Evolutionary conservation across 139 green algal species (phyloP), one percentile per base, ranked within the genome.

Genomic region (Astrephomene gubernaculifera): DNA sequence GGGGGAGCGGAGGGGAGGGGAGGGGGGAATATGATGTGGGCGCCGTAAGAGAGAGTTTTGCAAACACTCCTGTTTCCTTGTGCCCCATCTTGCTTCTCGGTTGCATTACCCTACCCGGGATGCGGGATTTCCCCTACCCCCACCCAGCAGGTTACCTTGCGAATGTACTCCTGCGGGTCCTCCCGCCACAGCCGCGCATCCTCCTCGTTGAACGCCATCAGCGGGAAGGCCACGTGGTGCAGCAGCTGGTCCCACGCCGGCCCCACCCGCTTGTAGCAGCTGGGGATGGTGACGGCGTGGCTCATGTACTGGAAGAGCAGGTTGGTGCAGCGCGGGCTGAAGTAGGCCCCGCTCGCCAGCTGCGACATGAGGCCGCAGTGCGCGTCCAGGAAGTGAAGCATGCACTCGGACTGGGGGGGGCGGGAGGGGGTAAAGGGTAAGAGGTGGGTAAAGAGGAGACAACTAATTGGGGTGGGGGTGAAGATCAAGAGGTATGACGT

Each of bases 81-180:
- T n/a, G n/a, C n/a, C n/a, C n/a, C n/a, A n/a, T n/a, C n/a, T n/a
- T n/a, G n/a, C n/a, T n/a, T n/a, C n/a, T n/a, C n/a, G n/a, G n/a
- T n/a, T n/a, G n/a, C n/a, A n/a, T n/a, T n/a, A n/a, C n/a, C n/a
- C n/a, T n/a, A n/a, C n/a, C n/a, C n/a, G n/a, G n/a, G n/a, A n/a
- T n/a, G n/a, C n/a, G n/a, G n/a, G n/a, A n/a, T n/a, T n/a, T n/a
- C n/a, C 4, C 63, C n/a, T 31, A 31, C 73, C 10, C 53, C 35
- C 53, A 54, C 63, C 31, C 10, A 31, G 31, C n/a, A 1, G 2
- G 31, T 2, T 81, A 95, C 95, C 91, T 99, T 99, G 64, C 97
- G 85, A 14, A 99, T 95, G 90, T 98, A 99, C 90, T 99, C 97
- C 60, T 98, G 93, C 10, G 97, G 97, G 93, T 99, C 96, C 19